Evolutionary conservation across 2,329 filamentous ascomycete genomes (phyloP), one percentile per base, ranked within the genome.

Genomic region (Graphilbum sp.): DNA sequence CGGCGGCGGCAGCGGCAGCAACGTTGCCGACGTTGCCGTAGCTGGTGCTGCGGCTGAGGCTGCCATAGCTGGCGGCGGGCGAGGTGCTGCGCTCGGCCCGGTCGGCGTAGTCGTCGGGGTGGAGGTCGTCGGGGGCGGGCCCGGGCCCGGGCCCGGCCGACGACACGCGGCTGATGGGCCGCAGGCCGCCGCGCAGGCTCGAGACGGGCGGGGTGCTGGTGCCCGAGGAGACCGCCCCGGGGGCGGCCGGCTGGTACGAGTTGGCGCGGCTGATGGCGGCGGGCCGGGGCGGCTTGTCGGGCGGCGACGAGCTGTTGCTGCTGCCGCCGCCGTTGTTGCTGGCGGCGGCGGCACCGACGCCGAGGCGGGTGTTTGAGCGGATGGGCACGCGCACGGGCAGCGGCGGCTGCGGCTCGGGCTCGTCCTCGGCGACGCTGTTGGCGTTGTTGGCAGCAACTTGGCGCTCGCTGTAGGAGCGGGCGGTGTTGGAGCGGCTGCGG

Each of bases 41-140:
- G 45, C 59, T 62, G 10, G 61, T 54, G 39, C 58, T 68, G 34
- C 63, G 58, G 45, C 59, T 69, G 34, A 70, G 49, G 50, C 68
- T 72, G 42, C 64, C 67, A 40, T 67, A 63, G 51, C 68, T 72
- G 1, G 69, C 72, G 3, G 68, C 64, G 0, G 69, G 69, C 46
- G 68, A 73, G 40, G 67, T 57, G 47, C 64, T 66, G 39, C 64
- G 62, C 34, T 67, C 62, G 23, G 8, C 59, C 54, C 62, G 66
- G 38, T 67, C 62, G 0, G 66, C 65, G 27, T 67, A 5, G 30
- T 32, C 30, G n/a, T 32, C 30, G n/a, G 30, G n/a, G 16, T 18
- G 53, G 41, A 66, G 53, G 41, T 66, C 62, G 20, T 54, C 59
- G 43, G 66, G 69, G 3, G 64, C 57, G 41, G 69, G 65, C 23